A percentile compares a stretch with the other conserved stretches of the same genome.
Evolutionary conservation across 352 stramenopile species (phyloP).

Genomic region (Halophytophthora polymorphica): DNA sequence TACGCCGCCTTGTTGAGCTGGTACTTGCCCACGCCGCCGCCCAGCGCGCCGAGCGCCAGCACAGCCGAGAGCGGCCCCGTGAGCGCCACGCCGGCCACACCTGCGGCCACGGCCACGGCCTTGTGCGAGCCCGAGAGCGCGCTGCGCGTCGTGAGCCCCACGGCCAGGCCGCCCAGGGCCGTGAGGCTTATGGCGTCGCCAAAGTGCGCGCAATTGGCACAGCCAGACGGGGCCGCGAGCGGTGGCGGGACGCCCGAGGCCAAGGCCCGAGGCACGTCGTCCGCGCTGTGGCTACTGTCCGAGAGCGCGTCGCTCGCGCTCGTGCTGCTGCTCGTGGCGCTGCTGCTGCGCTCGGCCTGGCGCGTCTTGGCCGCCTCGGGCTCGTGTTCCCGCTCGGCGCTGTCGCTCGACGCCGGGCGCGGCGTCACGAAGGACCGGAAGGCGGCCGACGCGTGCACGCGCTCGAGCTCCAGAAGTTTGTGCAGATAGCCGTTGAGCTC

Average conservation of each 20-base stretch:
- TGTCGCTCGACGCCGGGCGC: slow-evolving; percentile 29
- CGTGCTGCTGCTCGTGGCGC: slow-evolving; percentile 14
- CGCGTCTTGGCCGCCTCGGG: too few species aligned
- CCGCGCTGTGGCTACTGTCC: slow-evolving; percentile 15
- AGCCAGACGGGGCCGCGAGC: slow-evolving; percentile 25
- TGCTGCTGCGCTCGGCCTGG: slow-evolving; percentile 7
- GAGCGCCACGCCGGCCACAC: slow-evolving; percentile 50
- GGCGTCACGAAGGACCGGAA: slow-evolving; percentile 55
- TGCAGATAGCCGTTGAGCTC: slow-evolving; percentile 65
- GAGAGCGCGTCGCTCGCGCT: neutral
- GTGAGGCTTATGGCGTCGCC: slow-evolving; percentile 42
- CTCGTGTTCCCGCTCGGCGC: slow-evolving; percentile 14
- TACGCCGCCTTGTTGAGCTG: slow-evolving; percentile 65
- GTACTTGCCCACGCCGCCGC: slow-evolving; percentile 58
- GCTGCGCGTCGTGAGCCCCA: slow-evolving; percentile 52
- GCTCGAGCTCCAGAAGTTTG: slow-evolving; percentile 56
- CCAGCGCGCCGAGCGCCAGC: slow-evolving; percentile 48
- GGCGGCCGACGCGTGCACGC: slow-evolving; percentile 29
- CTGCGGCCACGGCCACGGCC: slow-evolving; percentile 45
- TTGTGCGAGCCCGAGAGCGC: slow-evolving; percentile 55
- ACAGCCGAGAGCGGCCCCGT: slow-evolving; percentile 50
- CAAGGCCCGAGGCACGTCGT: slow-evolving; percentile 12
- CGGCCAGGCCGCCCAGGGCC: slow-evolving; percentile 42
- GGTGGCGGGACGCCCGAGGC: slow-evolving; percentile 19
- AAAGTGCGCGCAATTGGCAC: slow-evolving; percentile 33